phyloP scores from a whole-genome alignment of 2,329 filamentous ascomycete genomes.

The Ophiostoma montium region DNA sequence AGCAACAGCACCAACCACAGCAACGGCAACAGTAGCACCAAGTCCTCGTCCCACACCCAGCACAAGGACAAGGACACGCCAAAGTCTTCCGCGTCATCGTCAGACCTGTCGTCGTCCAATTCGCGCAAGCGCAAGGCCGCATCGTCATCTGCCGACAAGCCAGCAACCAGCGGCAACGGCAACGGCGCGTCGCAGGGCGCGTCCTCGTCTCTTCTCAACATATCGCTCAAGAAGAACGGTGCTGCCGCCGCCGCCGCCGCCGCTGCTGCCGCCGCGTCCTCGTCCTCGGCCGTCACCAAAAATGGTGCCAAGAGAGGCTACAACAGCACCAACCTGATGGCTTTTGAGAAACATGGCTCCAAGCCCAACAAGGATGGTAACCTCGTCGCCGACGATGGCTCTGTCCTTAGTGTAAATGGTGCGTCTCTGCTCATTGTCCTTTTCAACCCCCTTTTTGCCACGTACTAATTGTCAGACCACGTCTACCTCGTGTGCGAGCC shows the following conservation, averaged over 20 bases:
- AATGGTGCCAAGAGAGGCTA: constrained; percentile 18
- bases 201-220: constrained; percentile 8
- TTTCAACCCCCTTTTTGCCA: background rate
- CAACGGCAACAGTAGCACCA: constrained; percentile 13
- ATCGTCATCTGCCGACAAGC: constrained; percentile 14
- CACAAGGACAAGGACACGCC: constrained; percentile 16
- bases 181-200: constrained; percentile 1
- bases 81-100: constrained; percentile 13
- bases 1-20: constrained; percentile 11
- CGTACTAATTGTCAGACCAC: constrained; percentile 37
- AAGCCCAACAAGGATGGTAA: constrained; percentile 55
- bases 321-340: constrained; percentile 74
- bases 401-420: constrained; percentile 74
- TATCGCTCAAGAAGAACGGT: constrained; percentile 10
- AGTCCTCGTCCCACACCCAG: constrained; percentile 6
- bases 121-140: constrained; percentile 81
- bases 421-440: constrained; percentile 22
- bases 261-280: constrained; percentile 25
- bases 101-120: constrained; percentile 16
- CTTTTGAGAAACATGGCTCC: constrained; percentile 59
- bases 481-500: constrained; percentile 96
- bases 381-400: constrained; percentile 83
- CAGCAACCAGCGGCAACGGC: constrained; percentile 10
- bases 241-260: constrained; percentile 16
- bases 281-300: constrained; percentile 15